Base-by-base conservation (phyloP, 345 rosid species). In the Excoecaria agallocha region DNA sequence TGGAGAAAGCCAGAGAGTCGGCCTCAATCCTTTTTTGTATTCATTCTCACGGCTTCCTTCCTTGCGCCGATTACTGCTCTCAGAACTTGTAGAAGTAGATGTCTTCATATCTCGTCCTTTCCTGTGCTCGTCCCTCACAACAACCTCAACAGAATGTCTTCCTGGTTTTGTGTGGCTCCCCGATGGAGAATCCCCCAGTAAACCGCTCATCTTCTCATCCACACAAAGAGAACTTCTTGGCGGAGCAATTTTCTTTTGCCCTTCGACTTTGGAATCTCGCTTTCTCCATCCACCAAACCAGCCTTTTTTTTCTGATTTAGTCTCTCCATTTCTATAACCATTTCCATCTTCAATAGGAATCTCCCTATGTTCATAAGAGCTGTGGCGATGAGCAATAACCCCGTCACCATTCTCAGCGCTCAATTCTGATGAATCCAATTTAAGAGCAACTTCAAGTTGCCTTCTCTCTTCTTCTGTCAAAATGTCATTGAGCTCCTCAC, bases 211-310 rank as follows among this genome's bases (percentile, higher is more conserved):
- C 77, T 90, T 95, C 82, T 95, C 97, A 61, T 93, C 91, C 65
- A 87, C 91, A 82, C 88, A 86, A 48, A 95, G 89, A 66, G 98
- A 95, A 76, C 85, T 91, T 87, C 98, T 81, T 9, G 98, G 90
- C 7, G 97, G 90, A 30, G 76, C 89, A 39, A 76, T 81, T 77
- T 87, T 86, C 83, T 86, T 88, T 43, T 82, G 89, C 62, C 39
- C 86, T 84, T 93, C 96, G 48, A 65, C 86, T 79, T 93, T 91
- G 3, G 81, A 35, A 63, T 93, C 98, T 56, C 86, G 86, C 71
- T 81, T 95, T 80, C 94, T 90, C 99, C 99, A 95, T 45, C 94
- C 94, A 67, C 94, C 91, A 84, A 95, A 93, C 99, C 98, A 95
- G 20, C 97, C 97, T 84, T 90, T 93, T 90, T 93, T 95, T 83